A percentile compares a stretch with the other conserved stretches of the same genome.
phyloP scores from a whole-genome alignment of 1,284 basidiomycete species.

The Tylopilus sp. region DNA sequence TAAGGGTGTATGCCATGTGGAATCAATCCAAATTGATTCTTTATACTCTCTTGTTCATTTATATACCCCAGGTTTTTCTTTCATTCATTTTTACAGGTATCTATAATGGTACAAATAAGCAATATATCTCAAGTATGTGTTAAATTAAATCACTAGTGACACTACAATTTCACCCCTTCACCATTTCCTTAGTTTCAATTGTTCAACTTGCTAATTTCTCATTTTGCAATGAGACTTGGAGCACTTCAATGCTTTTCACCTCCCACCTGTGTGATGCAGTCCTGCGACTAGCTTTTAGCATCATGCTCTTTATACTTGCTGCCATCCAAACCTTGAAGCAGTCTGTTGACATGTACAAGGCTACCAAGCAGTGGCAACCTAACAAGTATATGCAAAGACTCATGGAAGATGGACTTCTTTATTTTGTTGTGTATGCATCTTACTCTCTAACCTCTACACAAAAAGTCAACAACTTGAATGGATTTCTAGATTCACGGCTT shows the following conservation, averaged over 20 bases:
- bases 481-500: neutral
- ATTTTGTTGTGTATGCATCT: neutral
- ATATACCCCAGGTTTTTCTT: neutral
- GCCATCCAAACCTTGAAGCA: neutral
- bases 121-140: neutral
- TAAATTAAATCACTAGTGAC: neutral
- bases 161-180: neutral
- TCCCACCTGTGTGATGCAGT: neutral
- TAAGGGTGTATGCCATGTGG: constrained; percentile 10
- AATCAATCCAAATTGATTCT: neutral
- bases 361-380: neutral
- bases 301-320: neutral
- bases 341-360: neutral
- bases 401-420: neutral
- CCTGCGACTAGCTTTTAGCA: neutral
- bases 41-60: neutral
- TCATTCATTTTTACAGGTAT: neutral
- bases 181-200: neutral
- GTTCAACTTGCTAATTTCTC: neutral
- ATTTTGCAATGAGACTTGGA: neutral
- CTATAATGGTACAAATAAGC: neutral
- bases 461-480: neutral
- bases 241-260: neutral
- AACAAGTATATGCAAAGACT: neutral
- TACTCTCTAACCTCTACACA: neutral